These are phyloP conservation scores for Mrakia gelida DNA, from an alignment of 768 basidiomycete genomes.

Conservation along the genomic window DNA sequence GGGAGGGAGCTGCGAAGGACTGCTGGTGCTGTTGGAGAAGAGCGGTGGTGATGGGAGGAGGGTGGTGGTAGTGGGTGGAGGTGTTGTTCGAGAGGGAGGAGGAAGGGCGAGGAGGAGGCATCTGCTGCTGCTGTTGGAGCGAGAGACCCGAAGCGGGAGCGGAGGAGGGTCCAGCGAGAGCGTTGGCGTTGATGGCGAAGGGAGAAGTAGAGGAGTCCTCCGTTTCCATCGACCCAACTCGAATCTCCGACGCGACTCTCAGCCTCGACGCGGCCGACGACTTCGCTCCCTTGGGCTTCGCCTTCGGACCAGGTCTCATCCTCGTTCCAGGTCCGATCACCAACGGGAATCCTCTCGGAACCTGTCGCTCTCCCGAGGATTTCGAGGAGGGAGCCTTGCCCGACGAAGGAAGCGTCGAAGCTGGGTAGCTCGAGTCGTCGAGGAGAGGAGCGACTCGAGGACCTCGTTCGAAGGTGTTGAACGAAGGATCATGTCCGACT, in stretches of 20 bases:
- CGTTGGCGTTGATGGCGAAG: not conserved
- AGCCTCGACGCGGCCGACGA: not conserved
- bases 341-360: conserved; percentile 1
- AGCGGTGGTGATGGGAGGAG: not conserved
- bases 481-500: not conserved
- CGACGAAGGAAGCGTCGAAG: not conserved
- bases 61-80: not conserved
- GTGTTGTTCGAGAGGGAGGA: not conserved
- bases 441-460: not conserved
- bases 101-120: not conserved
- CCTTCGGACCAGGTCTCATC: conserved; percentile 44
- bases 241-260: too few relatives aligned
- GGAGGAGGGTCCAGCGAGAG: not conserved
- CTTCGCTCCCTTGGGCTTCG: conserved; percentile 41
- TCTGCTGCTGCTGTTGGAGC: not conserved
- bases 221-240: not conserved
- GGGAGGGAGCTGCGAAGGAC: not conserved
- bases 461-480: conserved; percentile 3
- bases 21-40: not conserved
- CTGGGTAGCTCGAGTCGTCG: not conserved
- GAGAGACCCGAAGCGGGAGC: not conserved
- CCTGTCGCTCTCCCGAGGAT: not conserved
- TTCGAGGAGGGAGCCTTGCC: not conserved
- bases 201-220: not conserved
- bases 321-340: conserved; percentile 35